Conservation (phyloP, 1,284 basidiomycete genomes). For the Ganoderma multipileum region DNA sequence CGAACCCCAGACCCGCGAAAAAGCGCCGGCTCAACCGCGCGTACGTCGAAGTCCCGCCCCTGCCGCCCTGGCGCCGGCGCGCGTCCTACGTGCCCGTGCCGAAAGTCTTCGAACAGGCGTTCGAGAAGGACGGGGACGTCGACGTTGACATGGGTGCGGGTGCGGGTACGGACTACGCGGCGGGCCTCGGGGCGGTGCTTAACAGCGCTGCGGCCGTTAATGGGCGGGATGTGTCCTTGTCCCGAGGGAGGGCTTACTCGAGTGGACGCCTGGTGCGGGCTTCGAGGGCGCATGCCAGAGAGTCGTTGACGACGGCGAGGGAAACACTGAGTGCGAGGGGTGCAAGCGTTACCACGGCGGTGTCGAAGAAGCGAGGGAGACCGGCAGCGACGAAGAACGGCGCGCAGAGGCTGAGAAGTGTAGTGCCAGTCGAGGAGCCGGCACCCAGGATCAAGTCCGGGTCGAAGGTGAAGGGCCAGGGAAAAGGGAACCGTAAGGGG, state of each 20-base stretch:
- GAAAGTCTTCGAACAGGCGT: neutral
- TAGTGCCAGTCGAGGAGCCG: neutral
- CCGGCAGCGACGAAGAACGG: slow-evolving; percentile 11
- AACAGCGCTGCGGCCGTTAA: slow-evolving; percentile 15
- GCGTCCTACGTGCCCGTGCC: slow-evolving; percentile 13
- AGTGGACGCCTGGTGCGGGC: neutral
- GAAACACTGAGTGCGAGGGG: neutral
- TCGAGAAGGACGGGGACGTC: neutral
- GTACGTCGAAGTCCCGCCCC: slow-evolving; percentile 18
- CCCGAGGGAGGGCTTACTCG: neutral
- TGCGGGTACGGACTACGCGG: slow-evolving; percentile 18
- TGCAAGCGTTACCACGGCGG: neutral
- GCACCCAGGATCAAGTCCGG: neutral
- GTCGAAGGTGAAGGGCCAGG: neutral
- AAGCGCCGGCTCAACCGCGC: slow-evolving; percentile 11
- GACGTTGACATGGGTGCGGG: too few species aligned
- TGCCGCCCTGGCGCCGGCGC: slow-evolving; percentile 8
- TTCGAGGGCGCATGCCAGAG: neutral
- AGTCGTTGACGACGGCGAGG: neutral
- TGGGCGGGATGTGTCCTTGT: slow-evolving; percentile 1
- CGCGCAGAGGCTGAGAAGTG: slow-evolving; percentile 1
- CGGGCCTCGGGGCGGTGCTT: slow-evolving; percentile 6
- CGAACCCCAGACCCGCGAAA: slow-evolving; percentile 9
- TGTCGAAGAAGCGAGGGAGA: slow-evolving; percentile 18
- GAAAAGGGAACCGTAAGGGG: neutral